These are phyloP conservation scores for Emmonsiellopsis sp. DNA, from an alignment of 2,329 filamentous ascomycete species.

Conservation along the genomic window DNA sequence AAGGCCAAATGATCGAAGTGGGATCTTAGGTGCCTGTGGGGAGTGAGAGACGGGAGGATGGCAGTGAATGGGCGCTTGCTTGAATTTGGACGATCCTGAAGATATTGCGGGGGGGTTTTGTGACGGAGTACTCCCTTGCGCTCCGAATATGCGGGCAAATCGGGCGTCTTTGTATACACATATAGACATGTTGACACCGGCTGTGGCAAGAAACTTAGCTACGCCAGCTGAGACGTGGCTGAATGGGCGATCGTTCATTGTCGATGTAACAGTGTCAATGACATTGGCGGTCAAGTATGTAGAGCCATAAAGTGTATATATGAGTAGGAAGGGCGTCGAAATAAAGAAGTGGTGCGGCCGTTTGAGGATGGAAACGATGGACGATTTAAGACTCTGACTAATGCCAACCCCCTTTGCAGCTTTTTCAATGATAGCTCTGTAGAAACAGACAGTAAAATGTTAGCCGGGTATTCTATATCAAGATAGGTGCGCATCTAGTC, in stretches of 20 bases:
- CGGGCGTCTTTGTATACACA: conserved; percentile 85
- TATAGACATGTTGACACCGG: conserved; percentile 71
- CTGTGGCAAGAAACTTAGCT: conserved; percentile 72
- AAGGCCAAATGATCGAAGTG: conserved; percentile 62
- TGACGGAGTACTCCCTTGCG: conserved; percentile 20
- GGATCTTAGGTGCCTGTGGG: conserved; percentile 41
- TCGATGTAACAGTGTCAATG: conserved; percentile 72
- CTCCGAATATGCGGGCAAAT: conserved; percentile 75
- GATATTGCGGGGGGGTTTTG: background rate
- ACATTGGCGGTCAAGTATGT: conserved; percentile 85
- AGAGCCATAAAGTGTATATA: conserved; percentile 63
- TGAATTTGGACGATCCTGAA: background rate
- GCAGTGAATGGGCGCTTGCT: conserved; percentile 8
- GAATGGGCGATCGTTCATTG: conserved; percentile 49
- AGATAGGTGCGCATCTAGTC: background rate
- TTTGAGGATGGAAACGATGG: conserved; percentile 31
- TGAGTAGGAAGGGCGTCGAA: conserved; percentile 41
- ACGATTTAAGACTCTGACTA: conserved; percentile 30
- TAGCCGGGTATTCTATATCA: background rate
- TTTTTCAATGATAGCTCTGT: conserved; percentile 43
- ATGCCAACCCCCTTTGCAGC: conserved; percentile 38
- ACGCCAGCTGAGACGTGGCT: conserved; percentile 60
- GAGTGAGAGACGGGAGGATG: conserved; percentile 3
- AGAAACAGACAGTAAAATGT: background rate
- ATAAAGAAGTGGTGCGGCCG: conserved; percentile 36